Percentiles rank a stretch among this genome's conserved stretches.
Evolutionary conservation across 2,329 filamentous ascomycete genomes (phyloP).

Genomic region (Botryotinia convoluta): DNA sequence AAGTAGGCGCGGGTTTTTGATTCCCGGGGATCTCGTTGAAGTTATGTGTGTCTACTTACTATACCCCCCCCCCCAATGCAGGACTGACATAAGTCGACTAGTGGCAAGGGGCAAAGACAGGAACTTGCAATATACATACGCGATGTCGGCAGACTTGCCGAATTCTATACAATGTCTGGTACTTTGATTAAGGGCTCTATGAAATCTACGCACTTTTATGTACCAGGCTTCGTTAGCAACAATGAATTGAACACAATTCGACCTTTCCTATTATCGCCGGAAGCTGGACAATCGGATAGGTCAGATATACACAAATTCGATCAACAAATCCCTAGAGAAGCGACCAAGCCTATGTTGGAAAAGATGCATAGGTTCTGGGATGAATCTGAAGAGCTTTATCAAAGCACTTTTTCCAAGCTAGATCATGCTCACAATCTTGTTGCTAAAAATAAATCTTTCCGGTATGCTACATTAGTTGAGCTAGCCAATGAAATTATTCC

Average conservation of each 20-base stretch:
- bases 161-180: constrained; percentile 51
- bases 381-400: constrained; percentile 48
- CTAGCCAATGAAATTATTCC: constrained; percentile 45
- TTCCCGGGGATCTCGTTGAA: constrained; percentile 39
- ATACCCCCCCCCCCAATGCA: neutral
- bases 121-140: constrained; percentile 50
- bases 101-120: constrained; percentile 16
- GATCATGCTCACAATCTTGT: constrained; percentile 50
- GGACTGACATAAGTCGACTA: constrained; percentile 4
- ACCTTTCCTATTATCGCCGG: constrained; percentile 45
- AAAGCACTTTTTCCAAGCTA: constrained; percentile 44
- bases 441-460: constrained; percentile 44
- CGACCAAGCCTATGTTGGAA: constrained; percentile 45
- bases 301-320: constrained; percentile 41
- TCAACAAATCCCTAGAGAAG: constrained; percentile 44
- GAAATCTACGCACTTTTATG: constrained; percentile 42
- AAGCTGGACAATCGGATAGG: constrained; percentile 37
- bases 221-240: constrained; percentile 46
- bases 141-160: constrained; percentile 41
- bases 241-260: constrained; percentile 44
- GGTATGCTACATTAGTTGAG: constrained; percentile 44
- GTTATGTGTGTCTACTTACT: constrained; percentile 28
- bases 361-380: constrained; percentile 45
- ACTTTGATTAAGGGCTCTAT: constrained; percentile 45
- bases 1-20: constrained; percentile 33